A percentile compares a stretch with the other conserved stretches of the same genome.
These are phyloP conservation scores for Flammula alnicola DNA, from an alignment of 1,284 basidiomycete genomes.

Conservation along the genomic window DNA sequence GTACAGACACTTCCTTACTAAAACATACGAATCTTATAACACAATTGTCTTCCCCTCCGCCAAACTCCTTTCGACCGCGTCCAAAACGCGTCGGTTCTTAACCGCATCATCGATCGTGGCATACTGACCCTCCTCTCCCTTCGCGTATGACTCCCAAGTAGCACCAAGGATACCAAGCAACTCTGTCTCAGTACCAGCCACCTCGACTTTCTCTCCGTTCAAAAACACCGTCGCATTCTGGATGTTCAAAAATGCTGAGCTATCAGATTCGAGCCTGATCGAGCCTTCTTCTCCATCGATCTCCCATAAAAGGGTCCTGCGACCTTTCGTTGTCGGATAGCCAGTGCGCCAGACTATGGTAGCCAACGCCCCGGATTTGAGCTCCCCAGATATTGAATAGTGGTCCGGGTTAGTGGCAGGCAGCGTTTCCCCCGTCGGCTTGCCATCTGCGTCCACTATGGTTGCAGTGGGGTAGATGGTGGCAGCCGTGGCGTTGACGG, in stretches of 20 bases:
- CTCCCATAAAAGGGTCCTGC: slow-evolving; percentile 34
- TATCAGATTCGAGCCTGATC: slow-evolving; percentile 33
- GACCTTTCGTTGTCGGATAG: slow-evolving; percentile 24
- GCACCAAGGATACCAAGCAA: slow-evolving; percentile 15
- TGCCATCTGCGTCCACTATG: slow-evolving; percentile 29
- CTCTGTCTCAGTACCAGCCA: slow-evolving; percentile 7
- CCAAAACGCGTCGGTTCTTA: slow-evolving; percentile 27
- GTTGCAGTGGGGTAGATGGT: slow-evolving; percentile 31
- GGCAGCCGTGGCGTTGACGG: slow-evolving; percentile 31
- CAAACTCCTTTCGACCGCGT: slow-evolving; percentile 34
- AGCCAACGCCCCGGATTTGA: slow-evolving; percentile 31
- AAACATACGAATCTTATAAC: no score
- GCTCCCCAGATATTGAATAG: slow-evolving; percentile 31
- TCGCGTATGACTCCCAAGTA: slow-evolving; percentile 32
- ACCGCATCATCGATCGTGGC: slow-evolving; percentile 39
- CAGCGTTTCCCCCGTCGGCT: slow-evolving; percentile 30
- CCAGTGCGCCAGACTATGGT: slow-evolving; percentile 34
- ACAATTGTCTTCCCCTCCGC: slow-evolving; percentile 25
- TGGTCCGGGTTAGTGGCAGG: slow-evolving; percentile 32
- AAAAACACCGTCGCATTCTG: slow-evolving; percentile 10
- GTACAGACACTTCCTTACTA: no score
- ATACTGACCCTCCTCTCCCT: slow-evolving; percentile 25
- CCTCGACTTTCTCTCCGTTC: slow-evolving; percentile 13
- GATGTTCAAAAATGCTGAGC: neutral
- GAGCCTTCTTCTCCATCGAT: slow-evolving; percentile 43